A percentile compares a stretch with the other conserved stretches of the same genome.
Evolutionary conservation across 177 flowering plant species (phyloP).

Genomic region (Vitis hybrid): DNA sequence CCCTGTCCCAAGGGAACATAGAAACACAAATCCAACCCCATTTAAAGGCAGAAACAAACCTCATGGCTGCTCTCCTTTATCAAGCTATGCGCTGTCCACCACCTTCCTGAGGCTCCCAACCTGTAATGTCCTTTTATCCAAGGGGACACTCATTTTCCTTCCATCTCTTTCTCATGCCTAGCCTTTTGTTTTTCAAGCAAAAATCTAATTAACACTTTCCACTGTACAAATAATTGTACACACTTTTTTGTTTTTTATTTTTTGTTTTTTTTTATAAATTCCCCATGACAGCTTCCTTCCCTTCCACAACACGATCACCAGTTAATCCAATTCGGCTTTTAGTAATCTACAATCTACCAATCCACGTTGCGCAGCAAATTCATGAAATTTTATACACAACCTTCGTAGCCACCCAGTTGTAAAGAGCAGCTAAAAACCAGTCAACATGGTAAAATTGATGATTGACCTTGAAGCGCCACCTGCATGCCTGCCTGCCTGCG

Average conservation of each 20-base stretch:
- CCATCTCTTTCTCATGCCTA: too few relatives aligned
- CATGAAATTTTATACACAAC: slow-evolving; percentile 23
- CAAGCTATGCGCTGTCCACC: too few relatives aligned
- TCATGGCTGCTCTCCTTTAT: too few relatives aligned
- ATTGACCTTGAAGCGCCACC: slow-evolving; percentile 11
- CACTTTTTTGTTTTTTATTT: too few relatives aligned
- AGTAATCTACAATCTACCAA: slow-evolving; percentile 31
- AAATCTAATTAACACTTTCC: slow-evolving; percentile 13
- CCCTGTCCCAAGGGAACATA: too few relatives aligned
- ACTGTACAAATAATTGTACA: slow-evolving; percentile 27
- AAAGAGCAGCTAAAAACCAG: slow-evolving; percentile 8
- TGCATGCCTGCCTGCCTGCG: background rate
- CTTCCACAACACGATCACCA: slow-evolving; percentile 13
- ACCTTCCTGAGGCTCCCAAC: too few relatives aligned
- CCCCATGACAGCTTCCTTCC: slow-evolving; percentile 6
- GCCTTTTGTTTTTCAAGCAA: background rate
- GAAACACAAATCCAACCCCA: too few relatives aligned
- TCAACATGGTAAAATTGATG: slow-evolving; percentile 11
- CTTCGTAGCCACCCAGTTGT: slow-evolving; percentile 6
- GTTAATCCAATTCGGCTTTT: slow-evolving; percentile 15
- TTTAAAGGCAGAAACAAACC: too few relatives aligned
- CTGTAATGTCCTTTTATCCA: too few relatives aligned
- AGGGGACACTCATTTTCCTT: too few relatives aligned
- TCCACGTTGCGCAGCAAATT: slow-evolving; percentile 19
- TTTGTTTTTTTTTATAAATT: too few relatives aligned